Evolutionary conservation across 495 filamentous ascomycete species (phyloP), one percentile per base, ranked within the genome.

Genomic region (Rhizodiscina lignyota): DNA sequence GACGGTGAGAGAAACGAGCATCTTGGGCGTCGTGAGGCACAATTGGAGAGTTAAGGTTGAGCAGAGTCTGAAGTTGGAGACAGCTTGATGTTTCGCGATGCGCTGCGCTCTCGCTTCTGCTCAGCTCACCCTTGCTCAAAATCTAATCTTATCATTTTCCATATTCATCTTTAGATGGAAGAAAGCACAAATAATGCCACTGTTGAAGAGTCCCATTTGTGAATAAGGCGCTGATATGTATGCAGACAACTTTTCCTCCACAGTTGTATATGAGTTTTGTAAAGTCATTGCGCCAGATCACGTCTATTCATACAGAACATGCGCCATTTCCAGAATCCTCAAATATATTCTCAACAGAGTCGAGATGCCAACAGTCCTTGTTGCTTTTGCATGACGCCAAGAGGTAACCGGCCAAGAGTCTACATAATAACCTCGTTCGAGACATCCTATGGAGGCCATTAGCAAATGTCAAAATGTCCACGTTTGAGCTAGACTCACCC

Each of bases 391-490:
- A 27, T 6, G 24, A 6, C 8, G 24, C 6, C 24, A 27, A 27
- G 13, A 13, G 24, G 8, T 27, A 13, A 27, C 24, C 24, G 24
- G 13, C 13, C 24, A 6, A 6, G 24, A 8, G 13, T 13, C 68
- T 72, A 94, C 86, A 94, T 94, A 50, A 94, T 94, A 42, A 94
- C 83, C 55, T 94, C 86, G 59, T 94, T 93, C 49, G 77, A 62
- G 40, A 94, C 83, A 56, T 89, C 81, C 79, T 87, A 52, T 30
- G 30, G 30, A 4, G 34, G 15, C 32, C 19, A 40, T 67, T 41
- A 66, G 64, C 53, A 49, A 37, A 19, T n/a, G 31, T 39, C 40
- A n/a, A 18, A 20, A 4, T 13, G 5, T 10, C 29, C 19, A 35
- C 28, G 31, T 31, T 28, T 24, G 16, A 22, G 8, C 15, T 18